These are phyloP conservation scores for Mycena floridula DNA, from an alignment of 768 basidiomycete species.

Conservation along the genomic window DNA sequence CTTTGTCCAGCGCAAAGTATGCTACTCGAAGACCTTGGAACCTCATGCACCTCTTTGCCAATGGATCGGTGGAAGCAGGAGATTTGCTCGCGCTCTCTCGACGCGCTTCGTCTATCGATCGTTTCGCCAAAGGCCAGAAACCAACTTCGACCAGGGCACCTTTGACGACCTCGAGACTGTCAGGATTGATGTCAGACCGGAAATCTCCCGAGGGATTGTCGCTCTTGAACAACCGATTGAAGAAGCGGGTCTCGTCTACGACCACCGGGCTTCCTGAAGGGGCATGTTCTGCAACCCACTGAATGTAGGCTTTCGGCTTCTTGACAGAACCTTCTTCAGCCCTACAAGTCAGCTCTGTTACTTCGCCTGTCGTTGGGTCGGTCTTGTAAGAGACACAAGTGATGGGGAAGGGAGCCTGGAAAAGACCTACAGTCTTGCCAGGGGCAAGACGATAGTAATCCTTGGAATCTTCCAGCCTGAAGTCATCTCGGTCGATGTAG, in stretches of 20 bases:
- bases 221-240: slow-evolving; percentile 91
- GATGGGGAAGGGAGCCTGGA: slow-evolving; percentile 88
- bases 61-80: slow-evolving; percentile 65
- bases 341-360: slow-evolving; percentile 73
- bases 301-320: slow-evolving; percentile 92
- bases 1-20: slow-evolving; percentile 92
- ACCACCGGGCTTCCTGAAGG: slow-evolving; percentile 74
- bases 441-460: slow-evolving; percentile 98
- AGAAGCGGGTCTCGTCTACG: slow-evolving; percentile 87
- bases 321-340: slow-evolving; percentile 64
- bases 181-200: slow-evolving; percentile 72
- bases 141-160: slow-evolving; percentile 85
- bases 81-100: slow-evolving; percentile 64
- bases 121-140: slow-evolving; percentile 80
- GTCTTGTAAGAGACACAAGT: slow-evolving; percentile 87
- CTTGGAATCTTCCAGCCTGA: slow-evolving; percentile 82
- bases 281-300: slow-evolving; percentile 90
- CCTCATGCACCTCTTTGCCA: slow-evolving; percentile 87
- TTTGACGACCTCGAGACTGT: slow-evolving; percentile 74
- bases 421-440: slow-evolving; percentile 94
- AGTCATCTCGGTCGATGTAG: slow-evolving; percentile 92
- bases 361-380: slow-evolving; percentile 64
- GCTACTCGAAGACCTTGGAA: slow-evolving; percentile 97
- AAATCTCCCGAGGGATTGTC: slow-evolving; percentile 86
- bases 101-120: slow-evolving; percentile 55